Percentiles rank a stretch among this genome's conserved stretches.
Evolutionary conservation across 805 yeast genomes (phyloP).

Genomic region (Saturnispora galanensis): DNA sequence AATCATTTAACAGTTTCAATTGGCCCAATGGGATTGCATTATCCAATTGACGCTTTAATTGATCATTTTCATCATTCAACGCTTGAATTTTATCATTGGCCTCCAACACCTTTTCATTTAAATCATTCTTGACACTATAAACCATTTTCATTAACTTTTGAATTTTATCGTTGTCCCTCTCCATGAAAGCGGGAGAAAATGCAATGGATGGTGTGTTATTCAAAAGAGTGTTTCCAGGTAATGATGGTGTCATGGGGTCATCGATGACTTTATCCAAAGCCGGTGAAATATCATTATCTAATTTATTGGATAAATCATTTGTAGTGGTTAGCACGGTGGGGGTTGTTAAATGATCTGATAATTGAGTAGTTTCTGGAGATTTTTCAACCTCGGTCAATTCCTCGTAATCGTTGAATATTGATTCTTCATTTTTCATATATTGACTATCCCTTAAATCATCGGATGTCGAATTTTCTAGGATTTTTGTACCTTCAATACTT

Average conservation of each 20-base stretch:
- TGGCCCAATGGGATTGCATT: slow-evolving; percentile 2
- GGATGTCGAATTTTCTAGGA: not conserved
- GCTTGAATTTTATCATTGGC: slow-evolving; percentile 46
- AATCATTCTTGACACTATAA: slow-evolving; percentile 30
- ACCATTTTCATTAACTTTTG: slow-evolving; percentile 20
- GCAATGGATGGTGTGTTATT: slow-evolving; percentile 7
- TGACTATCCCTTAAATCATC: not conserved
- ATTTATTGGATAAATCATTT: not conserved
- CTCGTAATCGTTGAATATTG: slow-evolving; percentile 4
- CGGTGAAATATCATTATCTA: slow-evolving; percentile 1
- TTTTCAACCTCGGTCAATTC: slow-evolving; percentile 3
- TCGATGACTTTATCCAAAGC: not conserved
- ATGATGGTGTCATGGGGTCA: too few relatives aligned
- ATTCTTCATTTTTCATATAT: slow-evolving; percentile 4
- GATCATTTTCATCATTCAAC: slow-evolving; percentile 33
- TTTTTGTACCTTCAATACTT: slow-evolving; percentile 5
- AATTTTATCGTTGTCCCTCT: slow-evolving; percentile 15
- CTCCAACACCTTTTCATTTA: slow-evolving; percentile 41
- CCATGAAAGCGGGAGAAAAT: slow-evolving; percentile 14
- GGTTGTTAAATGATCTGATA: not conserved
- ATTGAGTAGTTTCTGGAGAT: not conserved
- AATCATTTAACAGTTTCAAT: slow-evolving; percentile 34
- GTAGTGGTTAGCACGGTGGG: not conserved
- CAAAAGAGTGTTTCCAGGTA: too few relatives aligned
- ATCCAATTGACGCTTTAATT: slow-evolving; percentile 6